Evolutionary conservation across 2,329 filamentous ascomycete species (phyloP), one percentile per base, ranked within the genome.

Genomic region (Talaromyces sp.): DNA sequence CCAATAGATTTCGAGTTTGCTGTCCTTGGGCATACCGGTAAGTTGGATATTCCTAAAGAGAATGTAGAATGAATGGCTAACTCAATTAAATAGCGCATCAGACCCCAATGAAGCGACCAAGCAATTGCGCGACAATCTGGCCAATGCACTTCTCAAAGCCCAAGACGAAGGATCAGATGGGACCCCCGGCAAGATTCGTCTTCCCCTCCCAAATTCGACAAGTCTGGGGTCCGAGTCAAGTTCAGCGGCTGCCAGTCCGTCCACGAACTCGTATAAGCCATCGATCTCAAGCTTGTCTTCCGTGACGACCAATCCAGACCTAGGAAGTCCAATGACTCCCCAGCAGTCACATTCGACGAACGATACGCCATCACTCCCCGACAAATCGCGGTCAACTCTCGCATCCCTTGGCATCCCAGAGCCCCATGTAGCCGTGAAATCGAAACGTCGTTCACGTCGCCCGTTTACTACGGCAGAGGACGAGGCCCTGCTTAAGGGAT

Each of bases 381-480:
- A 56, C 46, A 67, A 65, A 51, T 69, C 70, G 36, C 67, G 66
- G 51, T 64, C 64, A 9, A 67, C 68, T 1, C 52, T 74, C 1
- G 68, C 58, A 37, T 70, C 67, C 6, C 71, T 82, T 22, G 81
- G 79, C 2, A 78, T 84, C 14, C 70, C 75, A 9, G 74, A 77
- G 47, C 76, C 80, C 1, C 81, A 82, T 44, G 65, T 71, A 27
- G 60, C 62, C n/a, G 63, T 68, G 49, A 79, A 80, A 61, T 72
- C 72, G 8, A 75, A 75, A 48, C 77, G 83, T 29, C 78, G 83
- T 24, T 77, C 76, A 39, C 80, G 84, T 8, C 78, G 78, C 3
- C 77, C 75, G 7, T 87, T 85, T 61, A 84, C 80, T 0, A 69
- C 74, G 0, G 70, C 74, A 17, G 85, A 87, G 68, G 85, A 87